phyloP scores from a whole-genome alignment of 192 early-diverging fungal species.

The Gamsiella multidivaricata region DNA sequence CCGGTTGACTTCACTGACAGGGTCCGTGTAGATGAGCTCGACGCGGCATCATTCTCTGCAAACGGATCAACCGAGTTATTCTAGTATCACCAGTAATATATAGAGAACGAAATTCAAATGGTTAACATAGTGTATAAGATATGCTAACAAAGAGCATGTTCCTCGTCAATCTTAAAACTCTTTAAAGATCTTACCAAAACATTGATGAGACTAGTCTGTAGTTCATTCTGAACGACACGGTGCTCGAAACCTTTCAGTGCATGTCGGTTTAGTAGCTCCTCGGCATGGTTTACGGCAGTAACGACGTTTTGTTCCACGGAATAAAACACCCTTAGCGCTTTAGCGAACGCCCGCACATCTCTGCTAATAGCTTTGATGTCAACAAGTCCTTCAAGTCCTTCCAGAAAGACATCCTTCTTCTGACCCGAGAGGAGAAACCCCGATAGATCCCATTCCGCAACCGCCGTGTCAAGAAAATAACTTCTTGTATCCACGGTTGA shows the following conservation, averaged over 20 bases:
- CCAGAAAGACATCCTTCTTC: neutral
- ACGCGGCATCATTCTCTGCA: neutral
- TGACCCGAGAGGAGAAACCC: neutral
- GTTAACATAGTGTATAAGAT: too few species aligned
- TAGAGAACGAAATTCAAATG: constrained; percentile 2
- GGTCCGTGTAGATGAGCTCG: constrained; percentile 11
- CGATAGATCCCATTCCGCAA: neutral
- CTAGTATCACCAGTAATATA: constrained; percentile 2
- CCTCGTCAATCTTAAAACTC: neutral
- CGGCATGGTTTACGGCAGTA: neutral
- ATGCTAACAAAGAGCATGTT: too few species aligned
- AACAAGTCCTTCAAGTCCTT: neutral
- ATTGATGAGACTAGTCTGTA: neutral
- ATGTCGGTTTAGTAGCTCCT: neutral
- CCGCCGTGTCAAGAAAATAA: neutral
- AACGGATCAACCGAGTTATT: constrained; percentile 9
- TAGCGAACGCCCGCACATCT: constrained; percentile 4
- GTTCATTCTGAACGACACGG: neutral
- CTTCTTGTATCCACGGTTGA: neutral
- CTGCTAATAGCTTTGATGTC: neutral
- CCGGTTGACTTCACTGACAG: constrained; percentile 5
- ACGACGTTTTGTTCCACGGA: neutral
- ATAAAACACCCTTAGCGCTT: neutral
- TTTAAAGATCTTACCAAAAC: constrained; percentile 5
- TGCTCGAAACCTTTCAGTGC: constrained; percentile 6